Conservation (phyloP, 805 yeast genomes). For the Wickerhamomyces chambardii region DNA sequence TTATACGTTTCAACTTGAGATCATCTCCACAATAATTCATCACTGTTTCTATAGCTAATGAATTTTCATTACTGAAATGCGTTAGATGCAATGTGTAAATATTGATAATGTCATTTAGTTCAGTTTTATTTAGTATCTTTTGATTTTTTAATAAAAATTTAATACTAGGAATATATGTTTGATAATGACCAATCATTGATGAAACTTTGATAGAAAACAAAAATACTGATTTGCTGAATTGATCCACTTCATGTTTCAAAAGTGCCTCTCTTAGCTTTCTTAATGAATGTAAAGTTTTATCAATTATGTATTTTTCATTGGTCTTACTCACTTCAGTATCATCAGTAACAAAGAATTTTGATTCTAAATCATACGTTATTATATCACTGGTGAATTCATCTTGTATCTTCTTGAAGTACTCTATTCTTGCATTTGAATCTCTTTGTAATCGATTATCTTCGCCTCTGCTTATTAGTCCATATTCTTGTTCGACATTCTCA, state of each 20-base stretch:
- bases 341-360: background rate
- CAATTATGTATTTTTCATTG: slow-evolving; percentile 13
- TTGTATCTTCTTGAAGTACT: slow-evolving; percentile 29
- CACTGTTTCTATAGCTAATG: slow-evolving; percentile 9
- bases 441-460: slow-evolving; percentile 39
- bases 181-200: slow-evolving; percentile 39
- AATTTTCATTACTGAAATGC: slow-evolving; percentile 14
- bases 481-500: slow-evolving; percentile 27
- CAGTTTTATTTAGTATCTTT: slow-evolving; percentile 18
- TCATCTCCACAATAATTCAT: slow-evolving; percentile 22
- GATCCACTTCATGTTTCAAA: slow-evolving; percentile 25
- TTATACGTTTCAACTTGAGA: slow-evolving; percentile 23
- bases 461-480: slow-evolving; percentile 55
- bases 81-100: slow-evolving; percentile 34
- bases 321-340: background rate
- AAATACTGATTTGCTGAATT: slow-evolving; percentile 37
- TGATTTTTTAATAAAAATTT: slow-evolving; percentile 19
- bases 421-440: slow-evolving; percentile 30
- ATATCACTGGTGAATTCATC: slow-evolving; percentile 14
- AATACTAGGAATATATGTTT: slow-evolving; percentile 49
- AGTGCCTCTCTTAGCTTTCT: slow-evolving; percentile 52
- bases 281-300: slow-evolving; percentile 26
- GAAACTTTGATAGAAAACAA: slow-evolving; percentile 40
- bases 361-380: too few relatives aligned
- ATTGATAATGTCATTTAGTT: slow-evolving; percentile 29